Evolutionary conservation across 179 eudicot species (phyloP).

Genomic region (Monotropa hypopitys): DNA sequence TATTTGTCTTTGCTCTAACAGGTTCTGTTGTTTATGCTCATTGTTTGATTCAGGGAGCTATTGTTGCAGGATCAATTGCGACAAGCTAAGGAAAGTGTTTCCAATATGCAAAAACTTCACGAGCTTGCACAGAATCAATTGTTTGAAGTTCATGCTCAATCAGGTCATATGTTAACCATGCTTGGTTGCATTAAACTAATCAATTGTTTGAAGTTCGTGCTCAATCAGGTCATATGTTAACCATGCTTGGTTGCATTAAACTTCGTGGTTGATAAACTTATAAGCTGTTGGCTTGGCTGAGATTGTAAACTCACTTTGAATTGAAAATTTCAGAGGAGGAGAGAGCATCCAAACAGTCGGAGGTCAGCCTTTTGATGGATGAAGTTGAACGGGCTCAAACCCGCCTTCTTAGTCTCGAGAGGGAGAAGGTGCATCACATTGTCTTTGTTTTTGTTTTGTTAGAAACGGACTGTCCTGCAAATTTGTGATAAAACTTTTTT

Average conservation of each 20-base stretch:
- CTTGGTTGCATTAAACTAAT: too few relatives aligned
- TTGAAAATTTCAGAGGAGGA: constrained; percentile 61
- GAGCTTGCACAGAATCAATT: constrained; percentile 97
- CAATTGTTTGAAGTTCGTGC: constrained; percentile 91
- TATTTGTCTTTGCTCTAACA: background rate
- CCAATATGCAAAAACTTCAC: constrained; percentile 86
- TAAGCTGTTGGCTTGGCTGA: background rate
- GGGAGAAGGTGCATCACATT: constrained; percentile 65
- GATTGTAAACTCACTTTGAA: constrained; percentile 9
- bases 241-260: background rate
- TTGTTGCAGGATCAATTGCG: constrained; percentile 88
- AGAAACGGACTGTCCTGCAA: background rate
- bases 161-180: constrained; percentile 41
- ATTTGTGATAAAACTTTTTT: background rate
- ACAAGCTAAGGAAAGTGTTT: constrained; percentile 90
- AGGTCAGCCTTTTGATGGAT: constrained; percentile 87
- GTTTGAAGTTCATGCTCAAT: constrained; percentile 89
- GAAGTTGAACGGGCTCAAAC: constrained; percentile 99
- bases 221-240: constrained; percentile 53
- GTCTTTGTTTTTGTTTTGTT: constrained; percentile 9
- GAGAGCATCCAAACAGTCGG: constrained; percentile 85
- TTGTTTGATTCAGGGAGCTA: constrained; percentile 60
- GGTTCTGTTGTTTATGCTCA: constrained; percentile 4
- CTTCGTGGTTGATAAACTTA: background rate
- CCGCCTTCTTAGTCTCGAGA: constrained; percentile 81